Conservation (phyloP, 345 rosid species). For the Sisymbrium irio region DNA sequence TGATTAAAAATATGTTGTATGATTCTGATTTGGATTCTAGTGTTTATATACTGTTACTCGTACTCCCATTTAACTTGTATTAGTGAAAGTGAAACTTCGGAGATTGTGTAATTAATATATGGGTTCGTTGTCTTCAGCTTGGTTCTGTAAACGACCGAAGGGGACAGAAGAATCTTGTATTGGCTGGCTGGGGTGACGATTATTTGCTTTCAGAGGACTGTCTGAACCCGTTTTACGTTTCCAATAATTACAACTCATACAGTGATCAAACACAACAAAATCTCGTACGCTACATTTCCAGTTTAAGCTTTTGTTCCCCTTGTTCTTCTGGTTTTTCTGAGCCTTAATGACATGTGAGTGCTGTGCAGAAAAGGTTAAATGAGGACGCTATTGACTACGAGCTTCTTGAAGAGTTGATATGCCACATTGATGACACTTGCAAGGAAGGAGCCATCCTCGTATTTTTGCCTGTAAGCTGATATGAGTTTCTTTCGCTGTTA, state of each 20-base stretch:
- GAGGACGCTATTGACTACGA: conserved; percentile 86
- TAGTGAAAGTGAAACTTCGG: neutral
- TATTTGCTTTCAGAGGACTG: conserved; percentile 68
- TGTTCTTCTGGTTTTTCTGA: conserved; percentile 17
- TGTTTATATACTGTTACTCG: neutral
- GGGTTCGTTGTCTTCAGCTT: conserved; percentile 43
- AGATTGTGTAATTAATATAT: conserved; percentile 3
- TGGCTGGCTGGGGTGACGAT: conserved; percentile 92
- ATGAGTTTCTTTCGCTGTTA: neutral
- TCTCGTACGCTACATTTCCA: conserved; percentile 50
- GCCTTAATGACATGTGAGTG: conserved; percentile 4
- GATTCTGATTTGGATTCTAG: conserved; percentile 8
- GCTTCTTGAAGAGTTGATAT: conserved; percentile 85
- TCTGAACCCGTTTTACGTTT: conserved; percentile 63
- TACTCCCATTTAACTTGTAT: conserved; percentile 2
- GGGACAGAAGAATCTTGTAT: conserved; percentile 89
- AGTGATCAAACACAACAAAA: conserved; percentile 67
- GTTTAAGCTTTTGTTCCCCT: conserved; percentile 16
- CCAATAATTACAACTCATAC: conserved; percentile 58
- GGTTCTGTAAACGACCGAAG: conserved; percentile 71
- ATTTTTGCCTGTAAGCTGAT: conserved; percentile 74
- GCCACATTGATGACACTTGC: conserved; percentile 78
- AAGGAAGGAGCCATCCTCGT: conserved; percentile 77
- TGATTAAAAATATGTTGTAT: neutral
- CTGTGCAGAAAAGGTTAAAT: conserved; percentile 69